Evolutionary conservation across 257 asterid genomes (phyloP).

Genomic region (Primulina huaijiensis): DNA sequence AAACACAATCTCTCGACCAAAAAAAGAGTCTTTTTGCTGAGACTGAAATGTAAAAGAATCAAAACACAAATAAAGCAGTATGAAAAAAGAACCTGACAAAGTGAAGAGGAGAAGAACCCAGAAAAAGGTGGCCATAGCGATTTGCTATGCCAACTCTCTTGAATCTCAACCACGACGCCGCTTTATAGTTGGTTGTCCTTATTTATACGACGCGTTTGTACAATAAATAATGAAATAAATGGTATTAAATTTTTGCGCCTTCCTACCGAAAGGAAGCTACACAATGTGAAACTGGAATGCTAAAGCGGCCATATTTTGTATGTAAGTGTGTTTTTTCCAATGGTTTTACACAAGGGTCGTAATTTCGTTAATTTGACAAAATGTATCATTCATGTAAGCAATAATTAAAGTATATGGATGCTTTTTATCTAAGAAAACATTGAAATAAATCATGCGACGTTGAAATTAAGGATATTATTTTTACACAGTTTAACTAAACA

Average conservation of each 20-base stretch:
- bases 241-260: constrained; percentile 2
- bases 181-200: constrained; percentile 27
- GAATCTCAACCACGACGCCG: constrained; percentile 44
- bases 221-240: background rate
- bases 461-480: no score
- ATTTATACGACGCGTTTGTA: constrained; percentile 23
- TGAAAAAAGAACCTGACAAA: constrained; percentile 53
- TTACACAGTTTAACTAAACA: no score
- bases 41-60: constrained; percentile 14
- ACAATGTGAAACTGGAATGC: constrained; percentile 25
- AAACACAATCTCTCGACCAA: constrained; percentile 11
- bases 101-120: constrained; percentile 50
- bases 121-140: constrained; percentile 63
- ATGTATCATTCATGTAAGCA: no score
- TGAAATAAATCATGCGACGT: background rate
- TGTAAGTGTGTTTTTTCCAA: constrained; percentile 10
- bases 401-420: no score
- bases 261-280: constrained; percentile 1
- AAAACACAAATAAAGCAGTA: background rate
- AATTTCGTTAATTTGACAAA: no score
- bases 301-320: constrained; percentile 19
- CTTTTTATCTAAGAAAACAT: background rate
- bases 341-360: background rate
- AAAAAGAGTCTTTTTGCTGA: background rate
- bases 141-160: constrained; percentile 39